Percentiles rank a stretch among this genome's conserved stretches.
Evolutionary conservation across 148 eudicot species (phyloP).

Genomic region (Persicaria maculosa): DNA sequence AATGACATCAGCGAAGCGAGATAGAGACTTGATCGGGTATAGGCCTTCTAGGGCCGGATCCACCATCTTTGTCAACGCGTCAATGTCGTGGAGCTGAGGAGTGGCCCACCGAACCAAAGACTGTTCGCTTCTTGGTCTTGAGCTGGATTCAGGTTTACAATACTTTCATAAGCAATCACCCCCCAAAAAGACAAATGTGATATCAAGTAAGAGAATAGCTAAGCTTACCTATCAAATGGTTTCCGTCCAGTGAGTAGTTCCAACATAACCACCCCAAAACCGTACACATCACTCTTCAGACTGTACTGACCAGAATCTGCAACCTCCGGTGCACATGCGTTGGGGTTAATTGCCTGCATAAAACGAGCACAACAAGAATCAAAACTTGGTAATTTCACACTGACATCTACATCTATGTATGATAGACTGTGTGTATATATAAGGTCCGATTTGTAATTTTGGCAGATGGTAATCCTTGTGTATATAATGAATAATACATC

Average conservation of each 20-base stretch:
- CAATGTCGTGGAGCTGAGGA: constrained; percentile 83
- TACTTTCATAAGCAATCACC: neutral
- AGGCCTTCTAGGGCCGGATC: constrained; percentile 62
- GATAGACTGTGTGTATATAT: too few relatives aligned
- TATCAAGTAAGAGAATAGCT: neutral
- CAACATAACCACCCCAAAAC: constrained; percentile 94
- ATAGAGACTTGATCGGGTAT: constrained; percentile 64
- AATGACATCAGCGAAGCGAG: constrained; percentile 67
- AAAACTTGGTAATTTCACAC: too few relatives aligned
- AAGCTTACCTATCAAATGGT: constrained; percentile 72
- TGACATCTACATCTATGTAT: too few relatives aligned
- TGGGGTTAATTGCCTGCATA: constrained; percentile 55
- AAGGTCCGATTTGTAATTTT: too few relatives aligned
- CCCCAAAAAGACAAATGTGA: neutral
- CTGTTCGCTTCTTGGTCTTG: constrained; percentile 56
- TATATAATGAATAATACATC: too few relatives aligned
- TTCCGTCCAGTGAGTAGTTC: constrained; percentile 90
- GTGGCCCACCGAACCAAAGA: constrained; percentile 77
- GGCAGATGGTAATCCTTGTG: too few relatives aligned
- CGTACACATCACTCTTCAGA: constrained; percentile 83
- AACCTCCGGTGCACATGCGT: constrained; percentile 90
- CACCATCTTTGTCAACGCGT: constrained; percentile 69
- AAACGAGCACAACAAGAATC: neutral
- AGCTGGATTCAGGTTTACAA: constrained; percentile 26
- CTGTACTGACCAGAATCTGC: constrained; percentile 91